Percentiles rank a stretch among this genome's conserved stretches.
phyloP scores from a whole-genome alignment of 148 eudicot species.

The Selenicereus undatus region DNA sequence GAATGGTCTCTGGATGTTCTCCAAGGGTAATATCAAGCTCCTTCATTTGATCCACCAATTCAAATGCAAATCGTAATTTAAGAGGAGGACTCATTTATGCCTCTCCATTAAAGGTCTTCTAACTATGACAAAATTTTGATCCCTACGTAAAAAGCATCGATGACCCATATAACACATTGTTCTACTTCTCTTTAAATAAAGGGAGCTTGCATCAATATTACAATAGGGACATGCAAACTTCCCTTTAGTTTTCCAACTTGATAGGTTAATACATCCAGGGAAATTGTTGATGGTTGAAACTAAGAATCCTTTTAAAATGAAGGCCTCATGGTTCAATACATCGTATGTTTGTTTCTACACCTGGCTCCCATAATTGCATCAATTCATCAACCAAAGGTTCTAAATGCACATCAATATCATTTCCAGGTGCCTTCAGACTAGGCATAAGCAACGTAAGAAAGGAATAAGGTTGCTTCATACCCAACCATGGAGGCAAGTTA shows the following conservation, averaged over 20 bases:
- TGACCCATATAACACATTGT: slow-evolving; percentile 1
- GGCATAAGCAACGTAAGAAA: too few relatives aligned
- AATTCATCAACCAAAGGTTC: too few relatives aligned
- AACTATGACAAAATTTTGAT: neutral
- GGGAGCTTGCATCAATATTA: too few relatives aligned
- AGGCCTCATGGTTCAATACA: slow-evolving; percentile 2
- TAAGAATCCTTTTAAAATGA: neutral
- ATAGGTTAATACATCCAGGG: neutral
- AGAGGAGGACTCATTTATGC: neutral
- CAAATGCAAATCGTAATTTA: neutral
- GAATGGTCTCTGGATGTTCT: neutral
- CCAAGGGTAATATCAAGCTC: neutral
- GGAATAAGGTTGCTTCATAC: too few relatives aligned
- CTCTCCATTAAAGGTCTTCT: neutral
- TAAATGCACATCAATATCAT: too few relatives aligned
- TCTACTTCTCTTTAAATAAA: neutral
- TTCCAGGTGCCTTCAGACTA: too few relatives aligned
- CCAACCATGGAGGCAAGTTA: neutral
- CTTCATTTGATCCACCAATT: neutral
- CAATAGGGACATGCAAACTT: too few relatives aligned
- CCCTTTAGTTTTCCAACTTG: neutral
- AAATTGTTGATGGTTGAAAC: neutral
- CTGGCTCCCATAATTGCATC: neutral
- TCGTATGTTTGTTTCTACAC: slow-evolving; percentile 22
- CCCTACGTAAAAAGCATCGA: slow-evolving; percentile 5